A percentile compares a stretch with the other conserved stretches of the same genome.
Evolutionary conservation across 1,284 basidiomycete species (phyloP).

Genomic region (Malassezia vespertilionis): DNA sequence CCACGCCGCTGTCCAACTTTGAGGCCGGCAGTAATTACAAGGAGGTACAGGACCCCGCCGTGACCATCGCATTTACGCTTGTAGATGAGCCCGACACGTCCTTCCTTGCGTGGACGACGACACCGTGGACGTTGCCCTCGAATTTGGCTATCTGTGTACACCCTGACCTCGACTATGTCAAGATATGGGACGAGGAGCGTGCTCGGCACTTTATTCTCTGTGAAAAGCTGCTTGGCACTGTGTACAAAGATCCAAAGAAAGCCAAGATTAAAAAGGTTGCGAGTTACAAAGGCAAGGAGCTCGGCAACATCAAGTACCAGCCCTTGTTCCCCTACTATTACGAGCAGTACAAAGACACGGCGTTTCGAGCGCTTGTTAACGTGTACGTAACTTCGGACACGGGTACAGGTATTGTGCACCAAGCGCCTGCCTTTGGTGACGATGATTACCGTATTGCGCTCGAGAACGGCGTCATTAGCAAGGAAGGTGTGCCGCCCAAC

Average conservation of each 20-base stretch:
- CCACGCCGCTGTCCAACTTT: conserved; percentile 94
- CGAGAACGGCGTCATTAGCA: conserved; percentile 65
- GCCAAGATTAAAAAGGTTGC: conserved; percentile 83
- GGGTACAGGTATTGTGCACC: conserved; percentile 97
- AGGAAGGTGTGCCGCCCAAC: conserved; percentile 88
- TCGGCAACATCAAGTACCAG: conserved; percentile 93
- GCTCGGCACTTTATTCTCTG: conserved; percentile 85
- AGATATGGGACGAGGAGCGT: conserved; percentile 83
- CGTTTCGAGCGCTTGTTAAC: conserved; percentile 80
- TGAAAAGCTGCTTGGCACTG: conserved; percentile 71
- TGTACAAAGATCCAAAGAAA: conserved; percentile 97
- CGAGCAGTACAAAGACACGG: conserved; percentile 82
- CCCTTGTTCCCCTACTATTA: conserved; percentile 94
- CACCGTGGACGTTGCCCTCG: conserved; percentile 94
- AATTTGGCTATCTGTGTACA: conserved; percentile 92
- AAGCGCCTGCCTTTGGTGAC: conserved; percentile 96
- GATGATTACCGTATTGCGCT: conserved; percentile 93
- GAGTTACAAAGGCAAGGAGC: conserved; percentile 74
- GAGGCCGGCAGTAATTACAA: conserved; percentile 88
- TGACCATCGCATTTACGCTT: conserved; percentile 84
- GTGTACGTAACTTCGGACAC: conserved; percentile 86
- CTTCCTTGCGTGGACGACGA: conserved; percentile 95
- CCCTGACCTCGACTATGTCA: conserved; percentile 90
- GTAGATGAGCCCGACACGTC: conserved; percentile 83
- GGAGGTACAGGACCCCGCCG: conserved; percentile 86